Conservation (phyloP, 1,284 basidiomycete species). For the Porodaedalea pini region DNA sequence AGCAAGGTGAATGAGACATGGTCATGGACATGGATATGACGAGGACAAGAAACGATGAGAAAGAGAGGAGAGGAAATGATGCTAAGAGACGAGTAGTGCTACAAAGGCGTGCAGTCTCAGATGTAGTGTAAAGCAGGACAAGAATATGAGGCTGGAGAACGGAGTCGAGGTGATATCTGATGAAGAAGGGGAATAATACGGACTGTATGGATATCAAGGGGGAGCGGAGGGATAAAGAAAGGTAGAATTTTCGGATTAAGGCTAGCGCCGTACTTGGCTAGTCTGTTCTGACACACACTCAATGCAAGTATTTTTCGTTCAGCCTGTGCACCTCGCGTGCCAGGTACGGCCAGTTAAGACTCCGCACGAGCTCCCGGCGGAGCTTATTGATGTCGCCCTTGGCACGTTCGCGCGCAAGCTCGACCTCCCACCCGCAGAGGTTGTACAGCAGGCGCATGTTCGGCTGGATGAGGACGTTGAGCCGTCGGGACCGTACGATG, state of each 20-base stretch:
- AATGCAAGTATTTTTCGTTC: constrained; percentile 75
- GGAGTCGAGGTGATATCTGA: neutral
- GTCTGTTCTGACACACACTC: constrained; percentile 20
- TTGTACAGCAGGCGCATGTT: constrained; percentile 93
- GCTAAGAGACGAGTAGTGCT: neutral
- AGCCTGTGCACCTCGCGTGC: constrained; percentile 75
- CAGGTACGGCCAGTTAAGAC: constrained; percentile 75
- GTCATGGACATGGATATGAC: too few relatives aligned
- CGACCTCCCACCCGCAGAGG: constrained; percentile 89
- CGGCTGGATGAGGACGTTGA: constrained; percentile 89
- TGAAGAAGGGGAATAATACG: neutral
- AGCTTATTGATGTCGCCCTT: constrained; percentile 46
- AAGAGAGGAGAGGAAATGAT: neutral
- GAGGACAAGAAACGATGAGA: too few relatives aligned
- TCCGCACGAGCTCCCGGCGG: constrained; percentile 53
- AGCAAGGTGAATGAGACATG: too few relatives aligned
- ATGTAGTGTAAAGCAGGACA: neutral
- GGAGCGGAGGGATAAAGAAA: neutral
- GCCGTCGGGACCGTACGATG: constrained; percentile 77
- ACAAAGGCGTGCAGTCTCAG: constrained; percentile 2
- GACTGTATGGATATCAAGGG: neutral
- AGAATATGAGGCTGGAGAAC: neutral
- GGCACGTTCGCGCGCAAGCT: constrained; percentile 68
- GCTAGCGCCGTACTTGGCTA: neutral
- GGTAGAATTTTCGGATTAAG: neutral